Base-by-base conservation (phyloP, 176 grass and related monocot genomes). In the Rhynchospora pubera region DNA sequence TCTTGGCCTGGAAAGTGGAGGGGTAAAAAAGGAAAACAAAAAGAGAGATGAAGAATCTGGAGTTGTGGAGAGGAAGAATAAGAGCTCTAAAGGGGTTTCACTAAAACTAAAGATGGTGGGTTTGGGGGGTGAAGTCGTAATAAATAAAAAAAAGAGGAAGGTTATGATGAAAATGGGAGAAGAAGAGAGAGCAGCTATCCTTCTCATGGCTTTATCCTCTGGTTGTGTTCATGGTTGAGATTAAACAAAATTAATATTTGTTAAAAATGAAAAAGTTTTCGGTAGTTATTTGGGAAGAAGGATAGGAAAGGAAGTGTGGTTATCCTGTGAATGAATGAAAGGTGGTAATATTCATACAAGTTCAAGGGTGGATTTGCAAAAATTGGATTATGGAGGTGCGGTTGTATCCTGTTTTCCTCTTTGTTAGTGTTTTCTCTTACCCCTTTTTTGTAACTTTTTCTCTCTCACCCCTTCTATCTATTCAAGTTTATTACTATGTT, bases 141-240 rank as follows among this genome's bases (percentile, higher is more conserved):
- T 83, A 60, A 72, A 83, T 45, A 91, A 87, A 83, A 91, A 87
- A 81, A 95, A 87, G 83, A 88, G 87, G 61, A 93, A 85, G 91
- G 89, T 88, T 43, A 77, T 88, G 13, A 86, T 89, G 89, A 88
- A 85, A 77, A 83, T 92, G 48, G 96, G 90, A 65, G 96, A 99
- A 76, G 88, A 72, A 66, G 87, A 85, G 64, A 47, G 69, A 77
- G 96, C 96, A 18, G 96, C 96, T 13, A 81, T 95, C 34, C 78
- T 99, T 56, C 89, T 99, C 47, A 93, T 99, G 92, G 87, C 96
- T 58, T 86, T 99, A 61, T 99, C 96, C 7, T 94, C 88, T 77
- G 90, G 92, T 65, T 86, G 87, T 83, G 66, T 94, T 26, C 92
- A 94, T 58, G 83, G 74, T 87, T 91, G 81, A 88, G 55, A 76